These are phyloP conservation scores for Venturia asperata DNA, from an alignment of 2,329 filamentous ascomycete genomes.

Conservation along the genomic window DNA sequence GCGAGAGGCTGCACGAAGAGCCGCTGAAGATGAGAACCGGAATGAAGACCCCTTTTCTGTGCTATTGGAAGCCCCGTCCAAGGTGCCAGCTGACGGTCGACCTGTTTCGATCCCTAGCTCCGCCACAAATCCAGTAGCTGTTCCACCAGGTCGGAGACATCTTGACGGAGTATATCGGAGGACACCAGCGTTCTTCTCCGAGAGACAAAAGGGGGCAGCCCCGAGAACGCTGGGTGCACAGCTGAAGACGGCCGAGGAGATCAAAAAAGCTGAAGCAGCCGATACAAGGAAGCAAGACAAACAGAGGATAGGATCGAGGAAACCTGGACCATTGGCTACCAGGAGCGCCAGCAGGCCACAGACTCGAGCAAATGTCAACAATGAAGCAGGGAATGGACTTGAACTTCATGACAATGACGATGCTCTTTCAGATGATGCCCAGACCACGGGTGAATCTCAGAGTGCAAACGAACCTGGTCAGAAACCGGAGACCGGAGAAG, in stretches of 20 bases:
- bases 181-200: neutral
- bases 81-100: neutral
- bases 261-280: neutral
- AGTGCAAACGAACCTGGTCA: too few relatives aligned
- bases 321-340: neutral
- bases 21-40: neutral
- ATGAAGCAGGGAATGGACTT: neutral
- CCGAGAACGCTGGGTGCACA: neutral
- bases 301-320: neutral
- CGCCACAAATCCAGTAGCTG: neutral
- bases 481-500: too few relatives aligned
- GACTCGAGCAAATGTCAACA: neutral
- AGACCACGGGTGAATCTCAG: neutral
- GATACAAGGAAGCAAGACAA: neutral
- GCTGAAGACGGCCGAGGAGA: neutral
- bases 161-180: neutral
- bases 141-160: neutral
- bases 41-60: neutral
- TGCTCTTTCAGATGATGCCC: neutral
- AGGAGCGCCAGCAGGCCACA: neutral
- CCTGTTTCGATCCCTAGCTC: neutral
- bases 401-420: neutral
- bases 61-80: neutral
- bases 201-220: neutral
- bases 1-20: neutral